These are phyloP conservation scores for Eucalyptus tenuipes DNA, from an alignment of 345 rosid genomes.

Conservation along the genomic window DNA sequence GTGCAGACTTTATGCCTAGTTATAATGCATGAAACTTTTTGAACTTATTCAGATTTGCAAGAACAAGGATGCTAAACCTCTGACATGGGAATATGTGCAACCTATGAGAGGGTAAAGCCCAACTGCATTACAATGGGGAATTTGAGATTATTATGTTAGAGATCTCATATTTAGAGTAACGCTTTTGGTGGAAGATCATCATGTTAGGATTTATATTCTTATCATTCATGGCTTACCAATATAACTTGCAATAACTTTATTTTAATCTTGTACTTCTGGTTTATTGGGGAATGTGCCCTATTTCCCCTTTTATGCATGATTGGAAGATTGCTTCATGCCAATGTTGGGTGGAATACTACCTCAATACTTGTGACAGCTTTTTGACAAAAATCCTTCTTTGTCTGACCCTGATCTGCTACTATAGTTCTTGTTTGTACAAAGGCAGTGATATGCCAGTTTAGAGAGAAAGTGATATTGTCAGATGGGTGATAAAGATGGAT, in stretches of 20 bases:
- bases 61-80: slow-evolving; percentile 65
- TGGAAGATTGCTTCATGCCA: too few species aligned
- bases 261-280: background rate
- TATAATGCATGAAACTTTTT: background rate
- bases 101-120: slow-evolving; percentile 54
- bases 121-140: background rate
- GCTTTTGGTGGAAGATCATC: background rate
- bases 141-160: background rate
- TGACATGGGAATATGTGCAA: slow-evolving; percentile 62
- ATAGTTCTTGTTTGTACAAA: background rate
- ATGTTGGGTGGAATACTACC: too few species aligned
- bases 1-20: background rate
- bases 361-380: too few species aligned
- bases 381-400: background rate
- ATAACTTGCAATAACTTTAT: background rate
- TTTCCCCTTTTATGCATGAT: too few species aligned
- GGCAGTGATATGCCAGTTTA: background rate
- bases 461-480: background rate
- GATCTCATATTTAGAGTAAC: background rate
- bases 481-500: background rate
- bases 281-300: background rate
- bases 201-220: background rate
- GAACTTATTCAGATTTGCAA: slow-evolving; percentile 45
- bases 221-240: background rate
- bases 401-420: background rate